These are phyloP conservation scores for Cytospora piceicola DNA, from an alignment of 2,329 filamentous ascomycete genomes.

Conservation along the genomic window DNA sequence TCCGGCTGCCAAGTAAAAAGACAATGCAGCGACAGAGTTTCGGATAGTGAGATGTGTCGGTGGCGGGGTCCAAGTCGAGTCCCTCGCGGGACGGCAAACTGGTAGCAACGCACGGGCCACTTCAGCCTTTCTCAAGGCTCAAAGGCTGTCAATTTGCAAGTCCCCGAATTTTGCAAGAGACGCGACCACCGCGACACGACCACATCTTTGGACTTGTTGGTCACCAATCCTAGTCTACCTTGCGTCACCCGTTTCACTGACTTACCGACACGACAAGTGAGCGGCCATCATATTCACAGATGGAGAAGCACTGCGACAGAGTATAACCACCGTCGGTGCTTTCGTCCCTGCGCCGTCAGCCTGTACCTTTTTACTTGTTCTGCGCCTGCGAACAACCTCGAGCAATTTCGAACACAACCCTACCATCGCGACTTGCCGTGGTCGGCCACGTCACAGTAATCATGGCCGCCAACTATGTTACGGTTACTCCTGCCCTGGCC, in stretches of 20 bases:
- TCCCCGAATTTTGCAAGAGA: constrained; percentile 1
- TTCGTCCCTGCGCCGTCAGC: constrained; percentile 23
- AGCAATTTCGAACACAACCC: neutral
- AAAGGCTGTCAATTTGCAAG: constrained; percentile 12
- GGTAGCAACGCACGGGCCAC: constrained; percentile 8
- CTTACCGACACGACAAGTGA: constrained; percentile 2
- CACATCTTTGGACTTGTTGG: neutral
- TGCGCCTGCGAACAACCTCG: constrained; percentile 21
- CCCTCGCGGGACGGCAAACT: neutral
- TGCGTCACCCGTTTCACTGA: neutral
- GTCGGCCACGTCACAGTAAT: constrained; percentile 31
- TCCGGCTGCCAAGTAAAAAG: too few relatives aligned
- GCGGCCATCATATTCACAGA: constrained; percentile 14
- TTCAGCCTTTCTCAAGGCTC: neutral
- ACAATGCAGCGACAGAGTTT: too few relatives aligned
- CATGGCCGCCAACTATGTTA: constrained; percentile 32
- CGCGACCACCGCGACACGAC: constrained; percentile 2
- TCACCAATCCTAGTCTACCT: neutral
- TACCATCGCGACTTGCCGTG: neutral
- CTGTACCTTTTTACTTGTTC: neutral
- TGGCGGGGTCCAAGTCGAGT: too few relatives aligned
- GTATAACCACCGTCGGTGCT: constrained; percentile 24
- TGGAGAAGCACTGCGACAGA: constrained; percentile 12
- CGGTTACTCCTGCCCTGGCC: constrained; percentile 55
- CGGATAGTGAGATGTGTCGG: too few relatives aligned